Base-by-base conservation (phyloP, 2,329 filamentous ascomycete genomes). In the Clonostachys chloroleuca region DNA sequence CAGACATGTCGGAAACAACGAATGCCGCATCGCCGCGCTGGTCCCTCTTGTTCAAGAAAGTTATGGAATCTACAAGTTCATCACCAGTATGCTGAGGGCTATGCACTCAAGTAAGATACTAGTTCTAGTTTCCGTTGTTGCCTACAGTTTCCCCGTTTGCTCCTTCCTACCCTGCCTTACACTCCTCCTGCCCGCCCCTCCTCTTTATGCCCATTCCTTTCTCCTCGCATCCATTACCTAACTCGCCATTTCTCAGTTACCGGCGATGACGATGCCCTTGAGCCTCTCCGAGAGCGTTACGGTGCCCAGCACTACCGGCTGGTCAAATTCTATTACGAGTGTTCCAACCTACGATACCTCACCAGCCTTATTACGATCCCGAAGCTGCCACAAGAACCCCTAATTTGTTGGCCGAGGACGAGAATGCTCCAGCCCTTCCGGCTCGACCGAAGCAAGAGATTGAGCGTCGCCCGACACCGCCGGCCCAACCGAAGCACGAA, bases 21-120 rank as follows among this genome's bases (percentile, higher is more conserved):
- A 99, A 67, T 97, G 92, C 67, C 82, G 92, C 52, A 99, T 99
- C 59, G 95, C 92, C 13, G 89, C 94, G 2, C 72, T 99, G 46
- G 92, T 97, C 18, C 90, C 92, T 3, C 74, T 99, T 40, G 94
- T 99, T 4, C 90, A 96, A 64, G 94, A 99, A 73, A 97, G 91
- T 65, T 99, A 97, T 68, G 94, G 94, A 43, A 97, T 99, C 57
- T 99, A 99, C 77, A 97, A 97, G 69, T 99, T 99, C 66, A 92
- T 96, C 54, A 99, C 94, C 0, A 99, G 94, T 86, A 99, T 99
- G 94, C 72, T 99, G 52, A 83, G 94, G 47, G 94, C 94, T 14
- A 96, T 99, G 92, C 92, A 99, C 65, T 92, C 89, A 4, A 91
- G 88, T 92, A 74, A 62, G 85, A 39, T 14, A 14, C 36, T 9